These are phyloP conservation scores for Delphinella strobiligena DNA, from an alignment of 2,329 filamentous ascomycete genomes.

Conservation along the genomic window DNA sequence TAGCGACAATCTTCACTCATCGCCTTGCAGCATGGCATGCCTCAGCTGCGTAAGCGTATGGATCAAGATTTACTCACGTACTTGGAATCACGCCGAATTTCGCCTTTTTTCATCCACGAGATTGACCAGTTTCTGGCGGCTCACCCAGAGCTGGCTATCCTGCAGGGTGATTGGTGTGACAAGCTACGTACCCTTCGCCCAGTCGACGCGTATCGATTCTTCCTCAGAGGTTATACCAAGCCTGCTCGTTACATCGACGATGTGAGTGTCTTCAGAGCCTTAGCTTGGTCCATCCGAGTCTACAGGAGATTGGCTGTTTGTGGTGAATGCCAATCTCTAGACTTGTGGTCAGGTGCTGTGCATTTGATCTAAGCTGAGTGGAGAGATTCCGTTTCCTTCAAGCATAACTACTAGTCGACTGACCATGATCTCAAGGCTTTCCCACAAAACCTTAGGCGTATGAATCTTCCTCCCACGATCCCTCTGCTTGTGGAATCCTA, in stretches of 20 bases:
- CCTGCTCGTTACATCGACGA: slow-evolving; percentile 3
- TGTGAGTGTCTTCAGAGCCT: not conserved
- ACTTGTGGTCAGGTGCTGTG: too few relatives aligned
- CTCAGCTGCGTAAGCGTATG: not conserved
- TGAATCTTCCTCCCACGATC: slow-evolving; percentile 1
- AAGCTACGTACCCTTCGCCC: slow-evolving; percentile 1
- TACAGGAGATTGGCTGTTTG: too few relatives aligned
- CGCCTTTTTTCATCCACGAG: slow-evolving; percentile 1
- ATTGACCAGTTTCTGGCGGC: slow-evolving; percentile 4
- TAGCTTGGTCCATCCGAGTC: too few relatives aligned
- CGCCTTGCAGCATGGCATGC: not conserved
- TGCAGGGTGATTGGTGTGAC: slow-evolving; percentile 2
- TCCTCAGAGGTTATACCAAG: slow-evolving; percentile 1
- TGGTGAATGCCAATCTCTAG: too few relatives aligned
- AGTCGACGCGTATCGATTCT: slow-evolving; percentile 4
- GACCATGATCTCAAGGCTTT: not conserved
- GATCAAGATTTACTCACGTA: slow-evolving; percentile 4
- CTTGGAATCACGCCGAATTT: slow-evolving; percentile 1
- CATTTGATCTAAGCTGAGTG: too few relatives aligned
- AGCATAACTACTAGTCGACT: too few relatives aligned
- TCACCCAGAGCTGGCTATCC: slow-evolving; percentile 1
- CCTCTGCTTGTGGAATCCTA: not conserved
- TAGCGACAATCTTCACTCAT: not conserved
- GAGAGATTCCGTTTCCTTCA: too few relatives aligned
- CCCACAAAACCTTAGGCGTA: slow-evolving; percentile 2